phyloP scores from a whole-genome alignment of 345 rosid species.

The Lepidium sativum region DNA sequence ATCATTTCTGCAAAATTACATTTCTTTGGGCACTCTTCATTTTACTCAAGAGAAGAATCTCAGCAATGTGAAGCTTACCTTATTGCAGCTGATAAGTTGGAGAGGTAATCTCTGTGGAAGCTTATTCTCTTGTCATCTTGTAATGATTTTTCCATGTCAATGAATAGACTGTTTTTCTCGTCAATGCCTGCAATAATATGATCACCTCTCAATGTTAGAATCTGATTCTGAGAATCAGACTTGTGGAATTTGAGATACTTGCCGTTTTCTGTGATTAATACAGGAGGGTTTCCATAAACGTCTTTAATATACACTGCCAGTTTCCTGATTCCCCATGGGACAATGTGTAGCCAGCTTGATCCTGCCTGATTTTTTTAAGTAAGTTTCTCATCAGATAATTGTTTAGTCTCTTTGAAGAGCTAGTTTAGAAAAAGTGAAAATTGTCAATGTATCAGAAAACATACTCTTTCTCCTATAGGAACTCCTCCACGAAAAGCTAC shows the following conservation, averaged over 20 bases:
- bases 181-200: constrained; percentile 56
- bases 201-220: not conserved
- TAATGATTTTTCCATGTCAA: constrained; percentile 44
- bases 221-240: not conserved
- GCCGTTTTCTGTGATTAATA: constrained; percentile 77
- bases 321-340: constrained; percentile 78
- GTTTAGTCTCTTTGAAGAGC: not conserved
- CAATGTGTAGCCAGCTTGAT: constrained; percentile 78
- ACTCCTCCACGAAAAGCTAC: constrained; percentile 60
- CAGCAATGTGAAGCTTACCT: constrained; percentile 29
- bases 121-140: constrained; percentile 71
- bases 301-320: constrained; percentile 57
- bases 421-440: not conserved
- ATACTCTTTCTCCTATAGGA: constrained; percentile 78
- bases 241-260: not conserved
- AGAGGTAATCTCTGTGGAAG: constrained; percentile 75
- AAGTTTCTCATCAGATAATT: not conserved
- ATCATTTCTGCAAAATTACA: constrained; percentile 40
- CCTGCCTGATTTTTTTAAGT: constrained; percentile 62
- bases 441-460: constrained; percentile 7
- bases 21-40: not conserved
- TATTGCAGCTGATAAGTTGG: constrained; percentile 81
- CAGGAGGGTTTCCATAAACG: constrained; percentile 67
- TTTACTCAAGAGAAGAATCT: not conserved
- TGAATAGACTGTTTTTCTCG: constrained; percentile 56